Base-by-base conservation (phyloP, 495 filamentous ascomycete genomes). In the Podospora didyma region DNA sequence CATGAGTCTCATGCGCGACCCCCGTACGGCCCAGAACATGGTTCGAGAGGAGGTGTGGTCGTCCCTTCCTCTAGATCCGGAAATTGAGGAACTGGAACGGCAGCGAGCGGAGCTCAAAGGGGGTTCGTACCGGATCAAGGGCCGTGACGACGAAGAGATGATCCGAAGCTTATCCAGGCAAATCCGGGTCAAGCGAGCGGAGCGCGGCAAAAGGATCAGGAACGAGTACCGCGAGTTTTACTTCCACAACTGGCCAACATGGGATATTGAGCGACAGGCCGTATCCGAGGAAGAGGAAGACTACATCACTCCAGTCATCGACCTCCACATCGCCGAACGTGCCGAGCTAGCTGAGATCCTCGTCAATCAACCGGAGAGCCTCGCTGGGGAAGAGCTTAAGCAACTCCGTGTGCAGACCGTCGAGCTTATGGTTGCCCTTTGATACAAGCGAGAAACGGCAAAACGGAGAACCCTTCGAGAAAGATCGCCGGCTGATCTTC, bases 1-100 rank as follows among this genome's bases (percentile, higher is more conserved):
- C 41, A 53, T 68, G 16, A 68, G 62, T 49, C 42, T 68, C 14
- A 65, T 55, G 9, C 57, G 62, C 28, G 59, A 68, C 46, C 65
- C 59, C 16, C 65, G 62, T 35, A 57, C 65, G 0, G 48, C 31
- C 0, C 39, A 5, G 19, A 49, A 62, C 41, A 54, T 61, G 49
- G 62, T 65, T 1, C 65, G 62, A 2, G 53, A 60, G 14, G 49
- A 67, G 44, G 46, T 65, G 14, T 61, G 56, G 57, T 0, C 45
- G 44, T 4, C 26, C 23, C 14, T 62, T n/a, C 53, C 53, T 21
- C 53, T 57, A 0, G 62, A 68, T 44, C 65, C 56, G 21, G 49
- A 54, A 47, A 68, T 68, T 23, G 41, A 14, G n/a, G 39, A 49
- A 11, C 59, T 68, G 10, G 62, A 65, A 51, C 20, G 54, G 49